These are phyloP conservation scores for Setaria italica DNA, from an alignment of 202 grass and related monocot species.

Conservation along the genomic window DNA sequence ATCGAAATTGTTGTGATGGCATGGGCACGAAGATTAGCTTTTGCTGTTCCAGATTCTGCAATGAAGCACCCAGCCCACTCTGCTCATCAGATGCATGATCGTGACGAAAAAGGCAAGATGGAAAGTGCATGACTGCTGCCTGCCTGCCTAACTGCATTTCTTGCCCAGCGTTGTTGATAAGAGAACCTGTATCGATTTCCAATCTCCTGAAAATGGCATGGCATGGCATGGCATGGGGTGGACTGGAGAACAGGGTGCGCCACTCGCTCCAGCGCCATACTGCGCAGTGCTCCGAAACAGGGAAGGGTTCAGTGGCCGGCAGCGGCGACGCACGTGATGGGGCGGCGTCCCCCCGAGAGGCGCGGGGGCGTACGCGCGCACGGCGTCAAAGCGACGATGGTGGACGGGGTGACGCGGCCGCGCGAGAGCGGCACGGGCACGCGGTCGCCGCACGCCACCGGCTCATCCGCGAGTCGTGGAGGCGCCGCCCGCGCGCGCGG, in stretches of 20 bases:
- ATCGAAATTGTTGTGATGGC: background rate
- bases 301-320: background rate
- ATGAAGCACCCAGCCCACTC: too few species aligned
- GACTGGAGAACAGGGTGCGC: background rate
- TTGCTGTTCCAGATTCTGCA: background rate
- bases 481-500: background rate
- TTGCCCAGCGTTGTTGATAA: background rate
- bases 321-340: background rate
- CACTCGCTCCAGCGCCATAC: background rate
- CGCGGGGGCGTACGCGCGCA: too few species aligned
- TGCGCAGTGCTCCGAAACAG: background rate
- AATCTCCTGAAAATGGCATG: background rate
- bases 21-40: background rate
- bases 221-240: background rate
- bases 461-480: background rate
- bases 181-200: background rate
- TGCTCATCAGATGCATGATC: background rate
- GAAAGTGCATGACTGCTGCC: background rate
- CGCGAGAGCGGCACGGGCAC: background rate
- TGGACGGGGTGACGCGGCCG: conserved; percentile 12
- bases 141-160: background rate
- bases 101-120: background rate
- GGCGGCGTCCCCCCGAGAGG: background rate
- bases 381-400: background rate
- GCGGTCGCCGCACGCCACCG: conserved; percentile 9